phyloP scores from a whole-genome alignment of 495 filamentous ascomycete species.

The Gamarada debralockiae region DNA sequence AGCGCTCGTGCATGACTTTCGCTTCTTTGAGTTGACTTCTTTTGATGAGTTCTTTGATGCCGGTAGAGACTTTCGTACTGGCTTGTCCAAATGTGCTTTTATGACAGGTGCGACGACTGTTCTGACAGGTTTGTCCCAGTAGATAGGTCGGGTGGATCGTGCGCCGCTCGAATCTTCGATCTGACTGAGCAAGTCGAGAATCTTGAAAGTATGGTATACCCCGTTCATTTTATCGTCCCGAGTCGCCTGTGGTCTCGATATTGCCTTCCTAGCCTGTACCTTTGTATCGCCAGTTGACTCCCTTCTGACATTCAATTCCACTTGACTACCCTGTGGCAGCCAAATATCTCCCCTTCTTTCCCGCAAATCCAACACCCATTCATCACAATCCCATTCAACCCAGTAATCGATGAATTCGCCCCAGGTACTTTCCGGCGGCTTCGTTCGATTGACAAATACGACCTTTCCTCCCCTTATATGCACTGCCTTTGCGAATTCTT shows the following conservation, averaged over 20 bases:
- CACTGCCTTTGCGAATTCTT: conserved; percentile 66
- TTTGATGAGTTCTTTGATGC: background rate
- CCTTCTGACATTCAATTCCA: conserved; percentile 5
- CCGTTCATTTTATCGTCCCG: conserved; percentile 23
- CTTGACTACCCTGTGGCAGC: conserved; percentile 30
- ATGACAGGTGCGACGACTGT: background rate
- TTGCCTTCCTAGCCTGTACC: background rate
- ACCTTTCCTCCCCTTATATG: conserved; percentile 61
- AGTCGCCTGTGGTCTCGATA: conserved; percentile 1
- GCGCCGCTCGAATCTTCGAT: conserved; percentile 6
- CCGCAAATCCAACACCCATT: conserved; percentile 60
- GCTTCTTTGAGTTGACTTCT: conserved; percentile 4
- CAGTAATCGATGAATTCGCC: conserved; percentile 64
- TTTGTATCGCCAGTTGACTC: conserved; percentile 5
- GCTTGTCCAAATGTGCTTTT: conserved; percentile 1
- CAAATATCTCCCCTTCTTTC: conserved; percentile 51
- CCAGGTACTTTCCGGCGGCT: conserved; percentile 64
- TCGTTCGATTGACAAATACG: conserved; percentile 65
- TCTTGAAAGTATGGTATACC: conserved; percentile 23
- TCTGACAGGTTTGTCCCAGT: conserved; percentile 8
- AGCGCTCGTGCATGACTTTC: conserved; percentile 7
- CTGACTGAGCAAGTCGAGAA: conserved; percentile 19
- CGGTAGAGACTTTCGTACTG: background rate
- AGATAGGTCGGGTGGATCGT: conserved; percentile 1
- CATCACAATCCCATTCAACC: conserved; percentile 68